Conservation (phyloP, 345 rosid genomes). For the Hibiscus trionum region DNA sequence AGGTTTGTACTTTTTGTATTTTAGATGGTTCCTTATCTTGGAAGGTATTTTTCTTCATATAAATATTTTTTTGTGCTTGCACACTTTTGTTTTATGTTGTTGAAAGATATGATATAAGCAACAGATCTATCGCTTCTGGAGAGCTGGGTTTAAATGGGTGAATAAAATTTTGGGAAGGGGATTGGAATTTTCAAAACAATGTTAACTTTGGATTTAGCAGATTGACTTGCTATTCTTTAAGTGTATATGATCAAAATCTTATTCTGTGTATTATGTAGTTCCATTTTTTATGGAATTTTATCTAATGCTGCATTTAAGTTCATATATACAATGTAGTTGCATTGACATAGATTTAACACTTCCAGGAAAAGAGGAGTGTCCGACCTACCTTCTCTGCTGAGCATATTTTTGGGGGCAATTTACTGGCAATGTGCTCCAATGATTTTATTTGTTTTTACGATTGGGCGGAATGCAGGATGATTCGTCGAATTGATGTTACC, state of each 20-base stretch:
- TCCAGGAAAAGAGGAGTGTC: slow-evolving; percentile 87
- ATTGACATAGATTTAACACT: slow-evolving; percentile 18
- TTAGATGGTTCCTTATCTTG: neutral
- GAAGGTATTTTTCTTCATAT: neutral
- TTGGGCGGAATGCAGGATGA: slow-evolving; percentile 98
- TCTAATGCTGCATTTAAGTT: neutral
- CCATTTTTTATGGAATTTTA: neutral
- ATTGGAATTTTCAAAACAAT: neutral
- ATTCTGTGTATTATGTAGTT: neutral
- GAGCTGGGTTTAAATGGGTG: neutral
- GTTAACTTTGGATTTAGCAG: neutral
- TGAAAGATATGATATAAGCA: neutral
- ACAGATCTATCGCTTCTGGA: neutral
- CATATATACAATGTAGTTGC: slow-evolving; percentile 7
- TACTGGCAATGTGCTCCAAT: slow-evolving; percentile 94
- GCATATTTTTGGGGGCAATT: slow-evolving; percentile 81
- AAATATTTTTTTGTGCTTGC: neutral
- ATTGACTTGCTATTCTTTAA: neutral
- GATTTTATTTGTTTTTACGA: slow-evolving; percentile 98
- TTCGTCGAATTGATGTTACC: slow-evolving; percentile 90
- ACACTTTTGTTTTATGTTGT: neutral
- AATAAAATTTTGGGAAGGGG: neutral
- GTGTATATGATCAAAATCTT: neutral
- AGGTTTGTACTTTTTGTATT: slow-evolving; percentile 41
- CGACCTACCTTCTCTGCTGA: slow-evolving; percentile 95